A percentile compares a stretch with the other conserved stretches of the same genome.
Conservation (phyloP, 345 rosid genomes). For the Crucihimalaya himalaica region DNA sequence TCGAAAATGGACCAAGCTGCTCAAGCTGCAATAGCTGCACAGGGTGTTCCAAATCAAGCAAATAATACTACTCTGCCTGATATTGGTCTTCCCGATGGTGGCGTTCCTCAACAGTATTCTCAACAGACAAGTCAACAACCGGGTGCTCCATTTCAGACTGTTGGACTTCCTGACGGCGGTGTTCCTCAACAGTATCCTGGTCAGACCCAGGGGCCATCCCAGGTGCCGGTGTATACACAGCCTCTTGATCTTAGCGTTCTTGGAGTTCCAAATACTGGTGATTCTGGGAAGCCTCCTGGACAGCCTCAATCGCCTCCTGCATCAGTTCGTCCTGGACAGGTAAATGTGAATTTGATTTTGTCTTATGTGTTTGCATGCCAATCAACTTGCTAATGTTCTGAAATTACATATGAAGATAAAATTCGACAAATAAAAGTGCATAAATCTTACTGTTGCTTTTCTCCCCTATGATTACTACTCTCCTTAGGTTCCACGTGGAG, state of each 20-base stretch:
- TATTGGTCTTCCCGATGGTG: conserved; percentile 79
- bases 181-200: conserved; percentile 67
- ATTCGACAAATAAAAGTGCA: not conserved
- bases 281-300: conserved; percentile 64
- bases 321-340: conserved; percentile 97
- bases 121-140: conserved; percentile 49
- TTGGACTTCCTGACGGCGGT: conserved; percentile 90
- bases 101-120: conserved; percentile 50
- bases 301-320: conserved; percentile 59
- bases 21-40: conserved; percentile 48
- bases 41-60: conserved; percentile 45
- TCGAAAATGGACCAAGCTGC: conserved; percentile 68
- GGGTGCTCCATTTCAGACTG: conserved; percentile 48
- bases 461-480: not conserved
- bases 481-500: conserved; percentile 90
- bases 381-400: not conserved
- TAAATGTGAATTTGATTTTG: conserved; percentile 26
- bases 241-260: conserved; percentile 96
- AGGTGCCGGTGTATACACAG: conserved; percentile 55
- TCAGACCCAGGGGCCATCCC: conserved; percentile 49
- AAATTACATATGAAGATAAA: not conserved
- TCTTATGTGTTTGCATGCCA: too few species aligned
- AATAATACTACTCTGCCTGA: conserved; percentile 45
- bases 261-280: conserved; percentile 66
- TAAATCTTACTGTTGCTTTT: conserved; percentile 17